A percentile compares a stretch with the other conserved stretches of the same genome.
Evolutionary conservation across 768 basidiomycete species (phyloP).

Genomic region (Boletales sp.): DNA sequence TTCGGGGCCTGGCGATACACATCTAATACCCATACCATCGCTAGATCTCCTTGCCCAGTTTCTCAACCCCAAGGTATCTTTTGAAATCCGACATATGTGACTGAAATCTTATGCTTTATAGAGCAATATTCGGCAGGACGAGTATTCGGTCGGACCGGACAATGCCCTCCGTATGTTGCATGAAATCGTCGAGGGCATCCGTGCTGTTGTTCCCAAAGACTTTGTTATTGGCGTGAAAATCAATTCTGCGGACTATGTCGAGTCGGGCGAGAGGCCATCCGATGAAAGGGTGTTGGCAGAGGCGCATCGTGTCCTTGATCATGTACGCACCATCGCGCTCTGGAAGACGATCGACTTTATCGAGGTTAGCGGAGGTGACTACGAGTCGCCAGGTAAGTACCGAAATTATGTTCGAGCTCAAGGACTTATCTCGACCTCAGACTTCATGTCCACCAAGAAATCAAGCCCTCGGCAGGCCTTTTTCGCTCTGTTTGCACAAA

Average conservation of each 20-base stretch:
- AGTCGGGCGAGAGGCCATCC: constrained; percentile 23
- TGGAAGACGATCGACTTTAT: constrained; percentile 78
- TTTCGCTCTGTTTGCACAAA: constrained; percentile 64
- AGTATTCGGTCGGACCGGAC: constrained; percentile 43
- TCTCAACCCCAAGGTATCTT: constrained; percentile 61
- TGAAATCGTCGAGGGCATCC: constrained; percentile 54
- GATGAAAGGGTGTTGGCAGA: constrained; percentile 31
- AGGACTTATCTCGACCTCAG: constrained; percentile 25
- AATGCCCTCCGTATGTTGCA: constrained; percentile 56
- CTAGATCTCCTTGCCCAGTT: constrained; percentile 79
- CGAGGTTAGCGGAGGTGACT: constrained; percentile 86
- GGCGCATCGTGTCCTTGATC: constrained; percentile 46
- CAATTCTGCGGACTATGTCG: constrained; percentile 72
- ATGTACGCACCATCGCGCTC: constrained; percentile 55
- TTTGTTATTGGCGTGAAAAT: constrained; percentile 80
- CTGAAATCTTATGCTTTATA: constrained; percentile 14
- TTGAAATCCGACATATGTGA: neutral
- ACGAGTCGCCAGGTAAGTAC: constrained; percentile 66
- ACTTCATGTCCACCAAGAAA: constrained; percentile 36
- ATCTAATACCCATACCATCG: neutral
- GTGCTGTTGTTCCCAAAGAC: constrained; percentile 45
- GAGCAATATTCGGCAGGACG: constrained; percentile 57
- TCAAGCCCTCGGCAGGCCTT: constrained; percentile 58
- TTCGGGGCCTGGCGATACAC: neutral
- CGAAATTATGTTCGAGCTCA: neutral